Base-by-base conservation (phyloP, 2,329 filamentous ascomycete genomes). In the Rhynchosporium secalis region DNA sequence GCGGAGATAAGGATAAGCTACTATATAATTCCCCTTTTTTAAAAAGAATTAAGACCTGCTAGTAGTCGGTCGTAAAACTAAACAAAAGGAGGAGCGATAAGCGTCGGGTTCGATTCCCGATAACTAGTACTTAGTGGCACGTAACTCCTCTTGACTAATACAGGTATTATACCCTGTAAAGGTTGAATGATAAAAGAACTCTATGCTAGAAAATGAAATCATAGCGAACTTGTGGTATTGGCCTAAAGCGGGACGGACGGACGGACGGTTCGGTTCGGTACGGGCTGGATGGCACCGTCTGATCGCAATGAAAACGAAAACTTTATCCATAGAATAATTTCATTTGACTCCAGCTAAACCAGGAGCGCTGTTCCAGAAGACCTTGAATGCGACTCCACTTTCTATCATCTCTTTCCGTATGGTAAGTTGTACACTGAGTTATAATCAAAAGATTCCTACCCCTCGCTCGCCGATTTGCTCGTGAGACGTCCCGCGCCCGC, bases 181-280 rank as follows among this genome's bases (percentile, higher is more conserved):
- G n/a, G n/a, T n/a, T n/a, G n/a, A n/a, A n/a, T n/a, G n/a, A n/a
- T n/a, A n/a, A n/a, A n/a, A n/a, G n/a, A n/a, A n/a, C n/a, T n/a
- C n/a, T n/a, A n/a, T n/a, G n/a, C n/a, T n/a, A n/a, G 26, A 45
- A 43, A 48, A 46, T 20, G 6, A 45, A 46, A 47, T 36, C 26
- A 12, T 47, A 20, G 31, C 8, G 40, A 43, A 20, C 38, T 47
- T 43, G 20, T 12, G 1, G 49, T 52, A 38, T 52, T 52, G 33
- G 49, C 33, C 33, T n/a, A 40, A 52, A 52, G 49, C 38, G 38
- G 52, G 41, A 56, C 41, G 52, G 38, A 45, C 38, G 52, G 38
- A 45, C 38, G 52, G 41, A 56, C 41, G 52, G 38, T 33, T 33
- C 38, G 33, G 45, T 57, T 47, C 41, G 55, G 41, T 57, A 33